These are phyloP conservation scores for Achaetomium macrosporum DNA, from an alignment of 2,329 filamentous ascomycete genomes.

Conservation along the genomic window DNA sequence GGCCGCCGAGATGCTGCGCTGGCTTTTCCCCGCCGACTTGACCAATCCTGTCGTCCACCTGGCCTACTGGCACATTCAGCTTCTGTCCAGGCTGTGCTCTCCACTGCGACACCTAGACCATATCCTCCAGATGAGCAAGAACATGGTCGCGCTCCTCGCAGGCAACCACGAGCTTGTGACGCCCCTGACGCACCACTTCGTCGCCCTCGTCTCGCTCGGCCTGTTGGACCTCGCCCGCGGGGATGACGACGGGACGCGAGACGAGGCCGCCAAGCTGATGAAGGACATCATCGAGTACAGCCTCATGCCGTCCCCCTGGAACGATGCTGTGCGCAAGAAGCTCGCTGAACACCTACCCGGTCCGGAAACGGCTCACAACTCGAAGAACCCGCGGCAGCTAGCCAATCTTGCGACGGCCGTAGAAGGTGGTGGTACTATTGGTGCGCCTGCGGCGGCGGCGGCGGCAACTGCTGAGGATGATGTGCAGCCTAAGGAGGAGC, in stretches of 20 bases:
- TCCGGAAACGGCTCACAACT: not conserved
- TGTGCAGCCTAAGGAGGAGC: not conserved
- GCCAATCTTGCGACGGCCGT: slow-evolving; percentile 42
- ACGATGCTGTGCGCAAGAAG: slow-evolving; percentile 47
- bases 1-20: slow-evolving; percentile 60
- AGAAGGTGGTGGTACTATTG: slow-evolving; percentile 11
- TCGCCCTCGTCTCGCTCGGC: slow-evolving; percentile 53
- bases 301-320: slow-evolving; percentile 49
- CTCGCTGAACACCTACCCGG: slow-evolving; percentile 37
- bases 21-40: slow-evolving; percentile 54
- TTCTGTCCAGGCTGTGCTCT: slow-evolving; percentile 57
- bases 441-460: slow-evolving; percentile 22
- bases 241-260: slow-evolving; percentile 37
- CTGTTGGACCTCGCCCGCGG: slow-evolving; percentile 46
- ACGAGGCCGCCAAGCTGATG: slow-evolving; percentile 52
- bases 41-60: slow-evolving; percentile 58
- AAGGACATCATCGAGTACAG: slow-evolving; percentile 51
- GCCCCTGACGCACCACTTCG: slow-evolving; percentile 63
- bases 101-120: slow-evolving; percentile 49
- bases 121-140: slow-evolving; percentile 54
- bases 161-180: slow-evolving; percentile 49
- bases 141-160: slow-evolving; percentile 53
- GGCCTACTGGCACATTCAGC: slow-evolving; percentile 63
- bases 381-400: slow-evolving; percentile 46
- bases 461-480: not conserved